Evolutionary conservation across 2,329 filamentous ascomycete species (phyloP).

Genomic region (Colletotrichum endophyticum): DNA sequence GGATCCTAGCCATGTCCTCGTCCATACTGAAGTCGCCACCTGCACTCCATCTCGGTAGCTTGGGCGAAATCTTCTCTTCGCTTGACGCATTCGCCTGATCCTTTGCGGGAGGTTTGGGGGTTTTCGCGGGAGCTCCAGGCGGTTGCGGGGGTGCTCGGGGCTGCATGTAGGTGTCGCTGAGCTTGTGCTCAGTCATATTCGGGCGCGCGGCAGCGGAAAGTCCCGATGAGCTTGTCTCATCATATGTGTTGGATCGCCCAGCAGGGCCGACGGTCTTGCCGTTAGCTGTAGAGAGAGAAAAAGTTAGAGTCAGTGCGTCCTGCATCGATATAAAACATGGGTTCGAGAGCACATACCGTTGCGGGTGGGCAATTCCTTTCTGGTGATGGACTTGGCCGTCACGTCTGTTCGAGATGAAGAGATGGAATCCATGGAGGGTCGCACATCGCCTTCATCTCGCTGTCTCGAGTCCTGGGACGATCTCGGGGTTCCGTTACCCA

Average conservation of each 20-base stretch:
- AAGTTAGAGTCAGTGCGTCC: slow-evolving; percentile 23
- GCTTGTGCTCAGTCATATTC: slow-evolving; percentile 43
- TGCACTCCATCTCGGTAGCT: slow-evolving; percentile 75
- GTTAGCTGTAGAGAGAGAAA: slow-evolving; percentile 34
- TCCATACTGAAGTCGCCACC: slow-evolving; percentile 93
- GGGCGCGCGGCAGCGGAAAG: slow-evolving; percentile 27
- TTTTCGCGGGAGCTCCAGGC: slow-evolving; percentile 41
- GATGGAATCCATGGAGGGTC: slow-evolving; percentile 48
- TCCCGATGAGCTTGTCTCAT: slow-evolving; percentile 23
- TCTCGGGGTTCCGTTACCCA: slow-evolving; percentile 46
- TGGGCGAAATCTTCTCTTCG: slow-evolving; percentile 63
- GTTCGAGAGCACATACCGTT: slow-evolving; percentile 43
- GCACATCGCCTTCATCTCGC: slow-evolving; percentile 58
- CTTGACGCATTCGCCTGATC: slow-evolving; percentile 50
- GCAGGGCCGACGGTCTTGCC: slow-evolving; percentile 27
- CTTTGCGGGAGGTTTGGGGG: slow-evolving; percentile 44
- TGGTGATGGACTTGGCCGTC: slow-evolving; percentile 56
- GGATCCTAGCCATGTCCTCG: slow-evolving; percentile 90
- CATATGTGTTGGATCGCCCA: slow-evolving; percentile 25
- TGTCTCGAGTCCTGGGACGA: slow-evolving; percentile 64
- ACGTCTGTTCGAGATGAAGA: slow-evolving; percentile 43
- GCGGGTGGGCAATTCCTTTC: slow-evolving; percentile 67
- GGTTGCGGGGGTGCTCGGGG: slow-evolving; percentile 61
- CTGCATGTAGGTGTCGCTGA: slow-evolving; percentile 61
- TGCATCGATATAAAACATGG: slow-evolving; percentile 20